Percentiles rank a stretch among this genome's conserved stretches.
These are phyloP conservation scores for Phytophthora brassicae DNA, from an alignment of 352 stramenopile genomes.

Conservation along the genomic window DNA sequence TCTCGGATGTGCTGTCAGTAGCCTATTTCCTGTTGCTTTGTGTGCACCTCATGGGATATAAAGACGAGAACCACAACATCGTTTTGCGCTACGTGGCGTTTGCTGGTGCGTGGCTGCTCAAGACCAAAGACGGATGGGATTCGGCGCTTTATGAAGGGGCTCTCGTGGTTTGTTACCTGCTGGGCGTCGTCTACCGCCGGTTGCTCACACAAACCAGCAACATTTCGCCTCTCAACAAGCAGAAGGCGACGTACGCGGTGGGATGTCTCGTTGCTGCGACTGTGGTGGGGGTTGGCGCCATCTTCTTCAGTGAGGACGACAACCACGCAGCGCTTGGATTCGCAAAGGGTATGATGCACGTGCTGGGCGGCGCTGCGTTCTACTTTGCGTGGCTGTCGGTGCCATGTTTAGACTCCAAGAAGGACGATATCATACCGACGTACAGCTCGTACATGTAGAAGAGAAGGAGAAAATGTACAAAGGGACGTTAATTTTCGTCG, in stretches of 20 bases:
- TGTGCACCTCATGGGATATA: slow-evolving; percentile 84
- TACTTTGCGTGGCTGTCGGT: slow-evolving; percentile 81
- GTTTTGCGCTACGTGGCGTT: slow-evolving; percentile 85
- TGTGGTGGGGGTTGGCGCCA: slow-evolving; percentile 45
- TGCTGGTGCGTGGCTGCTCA: slow-evolving; percentile 81
- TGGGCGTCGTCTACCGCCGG: slow-evolving; percentile 56
- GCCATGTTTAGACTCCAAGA: slow-evolving; percentile 82
- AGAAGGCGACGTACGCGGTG: slow-evolving; percentile 60
- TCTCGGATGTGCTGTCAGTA: slow-evolving; percentile 86
- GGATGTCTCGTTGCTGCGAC: slow-evolving; percentile 42
- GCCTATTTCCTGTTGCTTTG: slow-evolving; percentile 85
- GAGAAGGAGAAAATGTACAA: no score
- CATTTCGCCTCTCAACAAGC: slow-evolving; percentile 55
- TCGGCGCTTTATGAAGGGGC: slow-evolving; percentile 67
- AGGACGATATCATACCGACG: slow-evolving; percentile 74
- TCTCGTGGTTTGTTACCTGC: slow-evolving; percentile 61
- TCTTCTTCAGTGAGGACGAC: slow-evolving; percentile 52
- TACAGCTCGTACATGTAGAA: slow-evolving; percentile 64
- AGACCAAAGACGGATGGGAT: slow-evolving; percentile 84
- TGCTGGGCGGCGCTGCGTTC: slow-evolving; percentile 63
- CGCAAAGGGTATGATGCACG: slow-evolving; percentile 68
- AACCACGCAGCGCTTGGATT: slow-evolving; percentile 51
- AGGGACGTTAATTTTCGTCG: no score
- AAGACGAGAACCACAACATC: slow-evolving; percentile 84
- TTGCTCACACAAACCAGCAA: slow-evolving; percentile 42